Base-by-base conservation (phyloP, 1,284 basidiomycete species). In the Stygiomarasmius scandens region DNA sequence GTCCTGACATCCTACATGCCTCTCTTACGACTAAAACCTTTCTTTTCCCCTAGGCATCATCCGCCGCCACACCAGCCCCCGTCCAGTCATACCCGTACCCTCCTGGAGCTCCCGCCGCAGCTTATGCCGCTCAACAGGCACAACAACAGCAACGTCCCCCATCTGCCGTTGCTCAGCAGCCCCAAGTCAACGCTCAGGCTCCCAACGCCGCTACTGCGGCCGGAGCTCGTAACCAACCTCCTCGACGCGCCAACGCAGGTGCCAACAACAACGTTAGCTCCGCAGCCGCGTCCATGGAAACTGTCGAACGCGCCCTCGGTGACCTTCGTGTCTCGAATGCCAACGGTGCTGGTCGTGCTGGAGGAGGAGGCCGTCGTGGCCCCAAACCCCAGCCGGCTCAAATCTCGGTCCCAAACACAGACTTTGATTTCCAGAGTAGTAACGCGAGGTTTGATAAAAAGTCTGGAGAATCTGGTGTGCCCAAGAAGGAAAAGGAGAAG, bases 361-460 rank as follows among this genome's bases (percentile, higher is more conserved):
- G 74, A 1, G 71, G 76, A 3, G 71, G 75, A 32, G 67, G 71
- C 43, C 73, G 71, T 32, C 69, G 65, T 10, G 63, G 67, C 52
- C 63, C 66, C 1, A 64, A 63, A 22, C 61, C 59, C 22, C 54
- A 29, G 58, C 52, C 62, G 38, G 69, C 64, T 43, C 76, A 72
- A 60, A 73, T 83, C 58, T 82, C 81, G 62, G 82, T 92, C 0
- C 90, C 90, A 0, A 69, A 77, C 2, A 85, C 85, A 0, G 90
- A 92, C 67, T 92, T 92, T 65, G 90, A 92, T 72, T 93, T 92
- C 68, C 75, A 81, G 68, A 77, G 79, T 58, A 82, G 83, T 58
- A 93, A 92, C 61, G 87, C 87, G 4, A 82, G 83, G 53, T 92
- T 93, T 64, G 87, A 91, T 72, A 92, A 92, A 27, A 41, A 41